A percentile compares a stretch with the other conserved stretches of the same genome.
phyloP scores from a whole-genome alignment of 495 filamentous ascomycete genomes.

The Podospora didyma region DNA sequence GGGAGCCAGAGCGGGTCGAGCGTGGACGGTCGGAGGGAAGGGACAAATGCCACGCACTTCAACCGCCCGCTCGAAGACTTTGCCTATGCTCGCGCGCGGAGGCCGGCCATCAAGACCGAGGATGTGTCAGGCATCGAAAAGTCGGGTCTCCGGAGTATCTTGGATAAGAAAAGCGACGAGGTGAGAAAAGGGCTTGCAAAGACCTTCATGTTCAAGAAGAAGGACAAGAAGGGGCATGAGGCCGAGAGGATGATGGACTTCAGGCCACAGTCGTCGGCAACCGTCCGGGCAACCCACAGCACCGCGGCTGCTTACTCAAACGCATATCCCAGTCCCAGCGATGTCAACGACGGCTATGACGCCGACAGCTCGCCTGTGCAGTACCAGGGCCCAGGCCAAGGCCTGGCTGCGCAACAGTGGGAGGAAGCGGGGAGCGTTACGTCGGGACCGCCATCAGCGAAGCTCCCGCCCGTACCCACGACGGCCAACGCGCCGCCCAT shows the following conservation, averaged over 20 bases:
- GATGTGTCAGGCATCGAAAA: slow-evolving; percentile 49
- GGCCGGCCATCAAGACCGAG: slow-evolving; percentile 42
- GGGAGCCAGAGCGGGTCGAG: slow-evolving; percentile 40
- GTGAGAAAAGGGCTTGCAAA: slow-evolving; percentile 48
- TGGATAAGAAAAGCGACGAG: slow-evolving; percentile 52
- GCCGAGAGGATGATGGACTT: slow-evolving; percentile 12
- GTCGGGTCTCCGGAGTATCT: slow-evolving; percentile 42
- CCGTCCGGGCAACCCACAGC: slow-evolving; percentile 23
- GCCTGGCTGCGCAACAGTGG: slow-evolving; percentile 15
- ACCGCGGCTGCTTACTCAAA: neutral
- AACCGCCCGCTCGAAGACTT: slow-evolving; percentile 37
- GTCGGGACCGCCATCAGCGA: slow-evolving; percentile 32
- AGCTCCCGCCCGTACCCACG: slow-evolving; percentile 30
- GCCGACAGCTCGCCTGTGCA: slow-evolving; percentile 18
- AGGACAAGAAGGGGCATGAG: slow-evolving; percentile 38
- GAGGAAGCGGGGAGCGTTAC: slow-evolving; percentile 19
- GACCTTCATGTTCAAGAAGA: slow-evolving; percentile 40
- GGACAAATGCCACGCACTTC: slow-evolving; percentile 7
- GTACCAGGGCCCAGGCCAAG: slow-evolving; percentile 2
- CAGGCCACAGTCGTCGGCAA: slow-evolving; percentile 33
- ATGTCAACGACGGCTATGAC: slow-evolving; percentile 22
- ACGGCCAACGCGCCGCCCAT: slow-evolving; percentile 32
- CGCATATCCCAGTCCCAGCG: slow-evolving; percentile 11
- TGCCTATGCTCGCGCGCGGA: slow-evolving; percentile 39
- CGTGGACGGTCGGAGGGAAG: slow-evolving; percentile 30